Conservation (phyloP, 495 filamentous ascomycete species). For the Bacidia rubella region DNA sequence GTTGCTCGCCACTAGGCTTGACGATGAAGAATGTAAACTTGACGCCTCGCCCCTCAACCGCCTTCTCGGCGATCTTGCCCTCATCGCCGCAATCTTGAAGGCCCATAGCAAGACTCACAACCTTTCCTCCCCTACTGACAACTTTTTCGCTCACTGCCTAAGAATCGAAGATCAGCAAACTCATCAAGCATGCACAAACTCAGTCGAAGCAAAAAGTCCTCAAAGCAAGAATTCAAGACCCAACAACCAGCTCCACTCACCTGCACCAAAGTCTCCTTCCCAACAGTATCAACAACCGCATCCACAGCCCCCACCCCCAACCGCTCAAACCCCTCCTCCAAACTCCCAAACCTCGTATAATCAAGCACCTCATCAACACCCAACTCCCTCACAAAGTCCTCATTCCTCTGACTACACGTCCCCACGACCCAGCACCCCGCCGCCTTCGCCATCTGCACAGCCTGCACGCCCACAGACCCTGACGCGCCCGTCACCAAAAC, state of each 20-base stretch:
- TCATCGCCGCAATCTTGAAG: slow-evolving; percentile 39
- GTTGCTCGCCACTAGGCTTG: slow-evolving; percentile 30
- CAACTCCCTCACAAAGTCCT: slow-evolving; percentile 39
- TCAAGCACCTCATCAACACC: slow-evolving; percentile 59
- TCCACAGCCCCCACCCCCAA: background rate
- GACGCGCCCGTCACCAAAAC: slow-evolving; percentile 57
- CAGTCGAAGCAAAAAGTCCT: no score
- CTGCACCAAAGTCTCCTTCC: background rate
- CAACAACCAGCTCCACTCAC: background rate
- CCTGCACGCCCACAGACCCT: slow-evolving; percentile 46
- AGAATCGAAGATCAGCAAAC: slow-evolving; percentile 47
- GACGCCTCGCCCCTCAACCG: background rate
- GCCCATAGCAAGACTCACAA: slow-evolving; percentile 43
- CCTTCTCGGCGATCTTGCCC: slow-evolving; percentile 39
- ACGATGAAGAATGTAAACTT: slow-evolving; percentile 22
- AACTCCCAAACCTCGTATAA: slow-evolving; percentile 29
- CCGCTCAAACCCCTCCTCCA: background rate
- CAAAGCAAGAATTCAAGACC: background rate
- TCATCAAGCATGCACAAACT: slow-evolving; percentile 35
- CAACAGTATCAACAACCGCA: background rate
- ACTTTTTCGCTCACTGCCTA: slow-evolving; percentile 1
- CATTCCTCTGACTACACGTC: slow-evolving; percentile 45
- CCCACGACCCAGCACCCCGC: slow-evolving; percentile 47
- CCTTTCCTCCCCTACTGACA: background rate
- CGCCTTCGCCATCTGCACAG: slow-evolving; percentile 51